Evolutionary conservation across 108 stramenopile species (phyloP), one percentile per base, ranked within the genome.

Genomic region (Cyclostephanos invisitatus): DNA sequence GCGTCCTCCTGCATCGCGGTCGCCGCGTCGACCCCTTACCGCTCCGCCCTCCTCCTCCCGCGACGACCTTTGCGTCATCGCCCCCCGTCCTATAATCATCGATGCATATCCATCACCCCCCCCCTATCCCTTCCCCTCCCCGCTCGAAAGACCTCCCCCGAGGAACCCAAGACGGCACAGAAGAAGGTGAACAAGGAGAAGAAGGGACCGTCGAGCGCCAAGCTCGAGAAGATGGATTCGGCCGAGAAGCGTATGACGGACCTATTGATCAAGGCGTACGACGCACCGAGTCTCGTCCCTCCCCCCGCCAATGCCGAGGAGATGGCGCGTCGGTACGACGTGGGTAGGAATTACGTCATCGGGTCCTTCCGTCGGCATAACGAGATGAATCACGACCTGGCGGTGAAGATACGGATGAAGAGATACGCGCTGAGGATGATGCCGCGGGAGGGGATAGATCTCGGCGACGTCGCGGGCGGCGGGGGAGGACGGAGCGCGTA

Each of bases 331-430:
- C 73, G 91, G 42, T 83, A 90, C 49, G 9, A 78, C 37, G 74
- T 92, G 27, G 85, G 85, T 53, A 74, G 86, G 32, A 86, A 89
- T 67, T 87, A 92, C 53, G 90, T 89, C 35, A 88, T 95, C 67
- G 94, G 94, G 27, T 77, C 67, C 17, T 91, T 88, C 51, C 49
- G 84, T 42, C 74, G 80, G 61, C 91, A 95, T 70, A 95, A 95
- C 68, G 83, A 81, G 48, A 49, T 71, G 17, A 64, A 92, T 58
- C 94, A 95, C 60, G 91, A 92, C 78, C 58, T 95, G 56, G 75
- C 87, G 10, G 89, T 89, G 61, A 92, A 91, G 61, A 61, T 95
- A 40, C 77, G 74, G 14, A 73, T 95, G 84, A 95, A 95, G 73
- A 53, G 63, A 18, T 83, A 90, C 64, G 91, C 94, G 37, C 66